A percentile compares a stretch with the other conserved stretches of the same genome.
Conservation (phyloP, 1,284 basidiomycete species). For the Boletus albobrunnescens region DNA sequence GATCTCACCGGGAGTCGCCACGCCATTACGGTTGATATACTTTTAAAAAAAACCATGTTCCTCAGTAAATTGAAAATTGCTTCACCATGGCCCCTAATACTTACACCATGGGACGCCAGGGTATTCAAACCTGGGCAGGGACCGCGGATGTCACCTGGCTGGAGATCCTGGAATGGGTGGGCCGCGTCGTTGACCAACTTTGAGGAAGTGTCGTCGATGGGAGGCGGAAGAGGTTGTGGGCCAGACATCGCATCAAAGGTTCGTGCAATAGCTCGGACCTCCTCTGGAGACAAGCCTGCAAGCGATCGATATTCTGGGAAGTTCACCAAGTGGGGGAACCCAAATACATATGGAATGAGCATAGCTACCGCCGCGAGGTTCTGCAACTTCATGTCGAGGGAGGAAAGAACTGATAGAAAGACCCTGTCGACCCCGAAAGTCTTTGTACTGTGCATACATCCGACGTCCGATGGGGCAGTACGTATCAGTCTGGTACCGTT, state of each 20-base stretch:
- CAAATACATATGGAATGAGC: conserved; percentile 11
- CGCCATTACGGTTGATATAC: conserved; percentile 24
- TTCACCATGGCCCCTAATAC: no score
- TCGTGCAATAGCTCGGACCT: conserved; percentile 11
- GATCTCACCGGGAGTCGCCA: conserved; percentile 24
- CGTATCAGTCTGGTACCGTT: no score
- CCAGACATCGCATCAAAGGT: conserved; percentile 21
- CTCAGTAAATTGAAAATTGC: background rate
- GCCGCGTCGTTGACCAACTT: conserved; percentile 24
- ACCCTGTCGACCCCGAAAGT: no score
- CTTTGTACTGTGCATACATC: no score
- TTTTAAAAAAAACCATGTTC: background rate
- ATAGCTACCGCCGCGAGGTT: conserved; percentile 1
- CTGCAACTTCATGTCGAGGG: conserved; percentile 15
- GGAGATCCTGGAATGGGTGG: conserved; percentile 22
- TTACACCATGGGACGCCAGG: conserved; percentile 43
- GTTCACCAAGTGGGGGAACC: conserved; percentile 13
- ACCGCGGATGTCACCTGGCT: conserved; percentile 35
- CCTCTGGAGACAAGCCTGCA: conserved; percentile 15
- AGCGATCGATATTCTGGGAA: conserved; percentile 25
- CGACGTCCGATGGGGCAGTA: no score
- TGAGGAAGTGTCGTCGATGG: conserved; percentile 26
- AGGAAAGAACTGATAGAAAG: no score
- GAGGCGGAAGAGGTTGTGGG: conserved; percentile 23
- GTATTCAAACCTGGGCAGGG: conserved; percentile 49